These are phyloP conservation scores for Raphanus hybrid DNA, from an alignment of 441 rosid species.

Conservation along the genomic window DNA sequence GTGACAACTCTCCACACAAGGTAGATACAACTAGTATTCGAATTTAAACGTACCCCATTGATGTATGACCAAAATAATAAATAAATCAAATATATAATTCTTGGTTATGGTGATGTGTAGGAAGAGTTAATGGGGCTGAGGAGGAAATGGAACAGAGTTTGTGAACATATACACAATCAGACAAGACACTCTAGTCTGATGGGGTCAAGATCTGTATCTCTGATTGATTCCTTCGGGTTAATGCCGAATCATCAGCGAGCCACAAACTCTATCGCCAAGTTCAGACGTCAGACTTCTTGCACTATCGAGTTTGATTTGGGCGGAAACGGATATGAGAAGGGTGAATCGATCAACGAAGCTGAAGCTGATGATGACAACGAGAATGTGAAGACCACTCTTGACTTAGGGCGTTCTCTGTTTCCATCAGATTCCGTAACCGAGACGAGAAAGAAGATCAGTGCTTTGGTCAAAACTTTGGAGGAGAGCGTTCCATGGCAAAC, in stretches of 20 bases:
- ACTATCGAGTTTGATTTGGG: slow-evolving; percentile 66
- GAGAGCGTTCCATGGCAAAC: slow-evolving; percentile 75
- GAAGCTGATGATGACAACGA: slow-evolving; percentile 53
- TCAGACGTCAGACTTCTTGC: slow-evolving; percentile 75
- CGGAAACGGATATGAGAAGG: slow-evolving; percentile 33
- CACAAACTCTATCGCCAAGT: slow-evolving; percentile 58
- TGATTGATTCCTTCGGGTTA: slow-evolving; percentile 47
- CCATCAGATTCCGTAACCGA: slow-evolving; percentile 34
- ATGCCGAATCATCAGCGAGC: slow-evolving; percentile 44
- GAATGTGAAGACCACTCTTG: slow-evolving; percentile 65
- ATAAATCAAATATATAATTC: neutral
- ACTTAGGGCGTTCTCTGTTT: slow-evolving; percentile 54
- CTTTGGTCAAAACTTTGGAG: slow-evolving; percentile 50
- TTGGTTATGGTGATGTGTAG: slow-evolving; percentile 42
- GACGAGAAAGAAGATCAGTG: slow-evolving; percentile 28
- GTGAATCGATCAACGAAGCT: slow-evolving; percentile 52
- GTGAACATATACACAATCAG: slow-evolving; percentile 52
- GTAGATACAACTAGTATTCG: slow-evolving; percentile 38
- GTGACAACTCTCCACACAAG: slow-evolving; percentile 49
- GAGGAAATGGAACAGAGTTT: slow-evolving; percentile 74
- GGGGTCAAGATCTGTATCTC: slow-evolving; percentile 49
- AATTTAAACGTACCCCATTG: neutral
- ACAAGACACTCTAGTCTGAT: slow-evolving; percentile 36
- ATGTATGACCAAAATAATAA: neutral
- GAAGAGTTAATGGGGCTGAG: slow-evolving; percentile 56